Conservation (phyloP, 352 stramenopile species). For the Globisporangium abappressorium region DNA sequence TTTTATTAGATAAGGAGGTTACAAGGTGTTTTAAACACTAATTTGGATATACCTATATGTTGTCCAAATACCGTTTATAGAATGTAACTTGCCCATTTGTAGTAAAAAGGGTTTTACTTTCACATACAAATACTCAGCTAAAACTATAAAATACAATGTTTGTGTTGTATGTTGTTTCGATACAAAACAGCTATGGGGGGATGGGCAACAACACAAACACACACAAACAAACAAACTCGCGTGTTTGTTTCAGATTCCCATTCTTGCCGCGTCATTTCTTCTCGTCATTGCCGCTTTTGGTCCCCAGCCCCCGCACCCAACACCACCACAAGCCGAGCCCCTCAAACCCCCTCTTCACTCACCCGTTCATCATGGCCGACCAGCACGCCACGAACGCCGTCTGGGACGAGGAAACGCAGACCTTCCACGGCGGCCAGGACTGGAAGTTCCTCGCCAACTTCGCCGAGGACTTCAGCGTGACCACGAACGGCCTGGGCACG, state of each 20-base stretch:
- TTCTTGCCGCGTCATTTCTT: background rate
- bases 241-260: conserved; percentile 11
- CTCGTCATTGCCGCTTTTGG: conserved; percentile 13
- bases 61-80: background rate
- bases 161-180: background rate
- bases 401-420: conserved; percentile 85
- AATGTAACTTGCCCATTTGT: background rate
- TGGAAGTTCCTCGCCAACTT: conserved; percentile 91
- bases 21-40: background rate
- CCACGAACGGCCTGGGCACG: conserved; percentile 86
- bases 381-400: conserved; percentile 26
- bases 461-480: conserved; percentile 88
- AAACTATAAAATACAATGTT: background rate
- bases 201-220: background rate
- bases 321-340: background rate
- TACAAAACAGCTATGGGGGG: background rate
- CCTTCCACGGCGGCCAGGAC: conserved; percentile 90
- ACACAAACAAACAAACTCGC: background rate
- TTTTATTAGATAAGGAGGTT: background rate
- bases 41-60: background rate
- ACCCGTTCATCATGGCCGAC: conserved; percentile 5
- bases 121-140: background rate
- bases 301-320: background rate
- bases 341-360: background rate
- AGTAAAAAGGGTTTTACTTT: background rate